phyloP scores from a whole-genome alignment of 2,329 filamentous ascomycete species.

The Helotiales sp. region DNA sequence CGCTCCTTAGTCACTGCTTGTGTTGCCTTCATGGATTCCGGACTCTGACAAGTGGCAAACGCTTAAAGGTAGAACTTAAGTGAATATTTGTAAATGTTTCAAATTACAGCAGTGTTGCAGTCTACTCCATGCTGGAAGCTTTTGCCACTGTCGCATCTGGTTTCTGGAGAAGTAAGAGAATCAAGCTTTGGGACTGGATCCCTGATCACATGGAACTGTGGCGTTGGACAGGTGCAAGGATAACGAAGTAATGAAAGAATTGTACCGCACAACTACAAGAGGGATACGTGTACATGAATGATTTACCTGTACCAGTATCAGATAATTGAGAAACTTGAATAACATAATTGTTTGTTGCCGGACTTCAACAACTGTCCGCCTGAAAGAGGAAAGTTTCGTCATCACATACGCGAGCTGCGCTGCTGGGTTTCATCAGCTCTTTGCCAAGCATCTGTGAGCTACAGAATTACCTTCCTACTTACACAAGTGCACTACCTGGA shows the following conservation, averaged over 20 bases:
- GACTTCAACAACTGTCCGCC: not conserved
- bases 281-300: not conserved
- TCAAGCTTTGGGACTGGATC: constrained; percentile 9
- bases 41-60: too few species aligned
- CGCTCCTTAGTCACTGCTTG: not conserved
- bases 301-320: not conserved
- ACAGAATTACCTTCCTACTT: too few species aligned
- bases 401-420: constrained; percentile 1
- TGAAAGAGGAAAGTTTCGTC: not conserved
- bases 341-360: not conserved
- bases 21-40: not conserved
- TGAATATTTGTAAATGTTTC: not conserved
- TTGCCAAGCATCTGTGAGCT: constrained; percentile 14
- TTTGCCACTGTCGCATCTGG: not conserved
- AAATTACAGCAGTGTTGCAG: not conserved
- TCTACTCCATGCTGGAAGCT: not conserved
- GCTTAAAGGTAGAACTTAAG: not conserved
- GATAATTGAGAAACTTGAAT: not conserved
- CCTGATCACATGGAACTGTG: constrained; percentile 8
- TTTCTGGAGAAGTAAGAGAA: not conserved
- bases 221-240: not conserved
- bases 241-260: too few species aligned
- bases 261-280: not conserved
- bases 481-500: constrained; percentile 2
- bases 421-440: constrained; percentile 15